Evolutionary conservation across 176 grass and related monocot species (phyloP), one percentile per base, ranked within the genome.

Genomic region (Canna indica): DNA sequence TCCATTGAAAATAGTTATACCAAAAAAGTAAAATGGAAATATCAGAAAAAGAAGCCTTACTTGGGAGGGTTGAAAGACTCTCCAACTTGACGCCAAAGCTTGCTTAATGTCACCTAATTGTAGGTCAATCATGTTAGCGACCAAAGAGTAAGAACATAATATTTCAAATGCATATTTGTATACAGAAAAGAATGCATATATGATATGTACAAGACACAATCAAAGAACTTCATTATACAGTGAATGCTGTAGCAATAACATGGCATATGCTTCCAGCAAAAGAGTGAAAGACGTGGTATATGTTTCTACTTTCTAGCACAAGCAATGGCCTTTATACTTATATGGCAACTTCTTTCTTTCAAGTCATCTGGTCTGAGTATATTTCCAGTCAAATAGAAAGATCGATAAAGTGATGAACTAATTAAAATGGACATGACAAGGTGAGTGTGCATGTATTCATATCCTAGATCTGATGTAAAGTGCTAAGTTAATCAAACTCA

Each of bases 41-140:
- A 38, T 44, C 38, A 5, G 20, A 56, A 36, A 72, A 35, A 4
- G 31, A 82, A 79, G 18, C 72, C 78, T 73, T 90, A 99, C 95
- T 99, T 94, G 32, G 95, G 94, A 75, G 95, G 95, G 68, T 93
- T 99, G 77, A 99, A 99, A 3, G 90, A 90, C 75, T 99, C 95
- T 39, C 95, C 95, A 75, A 99, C 90, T 86, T 93, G 89, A 61
- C 95, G 95, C 95, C 95, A 99, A 25, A 99, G 66, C 74, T 99
- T 99, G 83, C 87, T 83, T 10, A 84, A 85, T 27, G 95, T 99
- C 76, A 99, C 95, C 95, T 99, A 80, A 82, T 76, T 54, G 26
- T 33, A 81, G 46, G 22, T 69, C 20, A 71, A 59, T 46, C 31
- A 47, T 30, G 3, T 71, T 67, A 73, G 28, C 33, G 15, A 74